A percentile compares a stretch with the other conserved stretches of the same genome.
Evolutionary conservation across 2,329 filamentous ascomycete genomes (phyloP).

Genomic region (Phialophora verrucosa): DNA sequence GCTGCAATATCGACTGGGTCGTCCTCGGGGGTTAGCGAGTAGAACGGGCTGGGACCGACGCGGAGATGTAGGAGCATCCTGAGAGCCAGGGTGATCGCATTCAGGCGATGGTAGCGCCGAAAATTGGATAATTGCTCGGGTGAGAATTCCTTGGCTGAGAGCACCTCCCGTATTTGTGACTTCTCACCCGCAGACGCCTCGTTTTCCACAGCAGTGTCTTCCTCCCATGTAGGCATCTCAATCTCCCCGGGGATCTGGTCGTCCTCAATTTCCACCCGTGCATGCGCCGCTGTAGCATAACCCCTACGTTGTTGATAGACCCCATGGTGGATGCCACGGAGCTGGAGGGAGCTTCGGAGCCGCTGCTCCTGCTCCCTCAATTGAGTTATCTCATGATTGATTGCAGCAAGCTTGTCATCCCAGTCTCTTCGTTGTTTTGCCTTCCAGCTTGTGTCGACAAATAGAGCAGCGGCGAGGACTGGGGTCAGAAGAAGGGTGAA

Average conservation of each 20-base stretch:
- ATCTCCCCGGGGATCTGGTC: slow-evolving; percentile 19
- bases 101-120: slow-evolving; percentile 30
- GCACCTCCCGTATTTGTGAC: slow-evolving; percentile 3
- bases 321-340: slow-evolving; percentile 24
- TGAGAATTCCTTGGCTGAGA: slow-evolving; percentile 21
- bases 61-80: slow-evolving; percentile 34
- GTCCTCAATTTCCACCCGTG: slow-evolving; percentile 3
- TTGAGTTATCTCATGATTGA: slow-evolving; percentile 33
- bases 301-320: slow-evolving; percentile 28
- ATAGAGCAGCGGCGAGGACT: slow-evolving; percentile 36
- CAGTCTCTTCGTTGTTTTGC: slow-evolving; percentile 37
- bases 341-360: slow-evolving; percentile 29
- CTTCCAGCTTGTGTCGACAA: slow-evolving; percentile 38
- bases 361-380: slow-evolving; percentile 32
- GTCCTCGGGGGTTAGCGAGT: slow-evolving; percentile 19
- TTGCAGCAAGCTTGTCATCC: slow-evolving; percentile 34
- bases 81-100: slow-evolving; percentile 33
- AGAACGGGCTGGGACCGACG: slow-evolving; percentile 30
- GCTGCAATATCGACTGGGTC: slow-evolving; percentile 19
- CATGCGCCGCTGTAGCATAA: slow-evolving; percentile 28
- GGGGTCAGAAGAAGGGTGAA: slow-evolving; percentile 37
- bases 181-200: not conserved
- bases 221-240: slow-evolving; percentile 25
- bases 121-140: slow-evolving; percentile 28
- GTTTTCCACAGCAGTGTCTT: not conserved